Conservation (phyloP, 495 filamentous ascomycete genomes). For the Pyrenula massariospora region DNA sequence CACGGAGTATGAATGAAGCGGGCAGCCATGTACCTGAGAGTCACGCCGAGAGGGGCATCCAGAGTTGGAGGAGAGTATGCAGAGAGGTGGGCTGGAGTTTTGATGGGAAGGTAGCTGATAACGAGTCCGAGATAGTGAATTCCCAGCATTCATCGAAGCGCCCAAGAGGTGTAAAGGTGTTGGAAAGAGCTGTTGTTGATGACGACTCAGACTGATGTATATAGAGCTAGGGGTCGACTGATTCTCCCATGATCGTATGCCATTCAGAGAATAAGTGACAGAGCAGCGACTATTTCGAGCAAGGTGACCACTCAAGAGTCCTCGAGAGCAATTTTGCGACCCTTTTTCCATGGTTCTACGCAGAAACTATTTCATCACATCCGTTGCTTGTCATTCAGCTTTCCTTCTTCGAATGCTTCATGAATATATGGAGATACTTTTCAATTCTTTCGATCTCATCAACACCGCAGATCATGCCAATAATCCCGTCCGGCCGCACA, state of each 20-base stretch:
- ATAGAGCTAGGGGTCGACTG: too few relatives aligned
- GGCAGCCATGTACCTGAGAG: slow-evolving; percentile 35
- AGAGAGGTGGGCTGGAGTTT: neutral
- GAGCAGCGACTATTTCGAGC: too few relatives aligned
- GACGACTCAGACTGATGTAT: too few relatives aligned
- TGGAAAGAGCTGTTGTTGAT: neutral
- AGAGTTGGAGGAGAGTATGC: slow-evolving; percentile 31
- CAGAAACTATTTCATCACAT: too few relatives aligned
- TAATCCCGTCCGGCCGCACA: neutral
- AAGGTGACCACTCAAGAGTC: too few relatives aligned
- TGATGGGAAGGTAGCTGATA: neutral
- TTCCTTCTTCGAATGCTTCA: neutral
- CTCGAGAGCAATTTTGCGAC: too few relatives aligned
- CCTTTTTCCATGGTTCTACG: too few relatives aligned
- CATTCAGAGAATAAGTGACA: too few relatives aligned
- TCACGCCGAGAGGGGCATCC: slow-evolving; percentile 40
- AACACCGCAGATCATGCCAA: neutral
- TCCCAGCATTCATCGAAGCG: neutral
- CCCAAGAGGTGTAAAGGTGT: neutral
- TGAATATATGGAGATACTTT: neutral
- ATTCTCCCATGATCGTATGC: too few relatives aligned
- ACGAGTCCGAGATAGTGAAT: neutral
- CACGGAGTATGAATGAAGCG: slow-evolving; percentile 45
- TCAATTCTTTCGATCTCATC: neutral
- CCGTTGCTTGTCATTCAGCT: too few relatives aligned